Evolutionary conservation across 2,329 filamentous ascomycete species (phyloP), one percentile per base, ranked within the genome.

Genomic region (Lachnum nothofagi): DNA sequence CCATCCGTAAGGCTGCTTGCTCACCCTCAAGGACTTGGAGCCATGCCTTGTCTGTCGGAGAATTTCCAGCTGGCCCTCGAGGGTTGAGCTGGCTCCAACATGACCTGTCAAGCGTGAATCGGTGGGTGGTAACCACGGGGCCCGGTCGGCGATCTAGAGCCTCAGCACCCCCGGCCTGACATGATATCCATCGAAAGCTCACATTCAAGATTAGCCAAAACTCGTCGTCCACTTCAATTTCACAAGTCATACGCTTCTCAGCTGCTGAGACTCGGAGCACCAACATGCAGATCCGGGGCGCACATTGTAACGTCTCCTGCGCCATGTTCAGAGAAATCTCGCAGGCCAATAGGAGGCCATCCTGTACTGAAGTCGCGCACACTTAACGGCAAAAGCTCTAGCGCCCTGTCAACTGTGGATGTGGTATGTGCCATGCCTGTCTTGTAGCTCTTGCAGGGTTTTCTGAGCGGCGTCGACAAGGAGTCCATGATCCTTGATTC

Each of bases 1-100:
- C 56, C 52, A 58, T 58, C 59, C 60, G 57, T 55, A 59, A 57
- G 58, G 57, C 53, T 55, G 52, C 44, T 44, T 43, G 37, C 46
- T 55, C 37, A 55, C 56, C 56, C 55, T 61, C 54, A 55, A 54
- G 57, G 52, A 46, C 46, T 48, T 41, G 31, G 44, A 23, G 46
- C 51, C 51, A 49, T 54, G 49, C 57, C 57, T 59, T 45, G 58
- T 49, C 53, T 34, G 24, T 60, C 60, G 57, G 60, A 57, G 56
- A 60, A 59, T 60, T 59, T 56, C 31, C 44, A 46, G 31, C 51
- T 48, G 42, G 35, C 53, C 59, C 55, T 58, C 48, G 52, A 59
- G 56, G 58, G 50, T 58, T 58, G 37, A 38, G 44, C 49, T 44
- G 40, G 24, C 48, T 48, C 51, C 51, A 58, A 52, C 33, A 54